Evolutionary conservation across 805 yeast species (phyloP).

Genomic region (Kodamaea fukazawae): DNA sequence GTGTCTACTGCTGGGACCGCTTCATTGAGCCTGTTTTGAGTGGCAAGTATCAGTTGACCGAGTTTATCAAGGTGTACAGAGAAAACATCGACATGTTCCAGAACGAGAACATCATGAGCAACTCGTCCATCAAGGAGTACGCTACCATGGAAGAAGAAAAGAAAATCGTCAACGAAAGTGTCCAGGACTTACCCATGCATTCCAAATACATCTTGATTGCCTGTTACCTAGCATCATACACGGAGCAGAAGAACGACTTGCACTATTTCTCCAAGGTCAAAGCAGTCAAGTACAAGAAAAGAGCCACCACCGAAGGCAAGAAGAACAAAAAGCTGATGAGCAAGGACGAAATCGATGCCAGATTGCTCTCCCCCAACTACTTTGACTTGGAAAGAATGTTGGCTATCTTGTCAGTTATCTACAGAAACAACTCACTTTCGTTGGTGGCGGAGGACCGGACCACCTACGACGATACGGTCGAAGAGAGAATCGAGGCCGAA

Average conservation of each 20-base stretch:
- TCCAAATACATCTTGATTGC: constrained; percentile 77
- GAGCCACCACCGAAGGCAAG: constrained; percentile 25
- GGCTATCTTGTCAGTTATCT: constrained; percentile 76
- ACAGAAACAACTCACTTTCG: constrained; percentile 38
- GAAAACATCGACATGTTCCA: constrained; percentile 27
- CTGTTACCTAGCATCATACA: constrained; percentile 78
- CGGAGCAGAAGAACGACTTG: constrained; percentile 66
- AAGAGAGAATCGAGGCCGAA: constrained; percentile 33
- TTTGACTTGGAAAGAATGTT: constrained; percentile 77
- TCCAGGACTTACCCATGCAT: constrained; percentile 51
- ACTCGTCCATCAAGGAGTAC: constrained; percentile 28
- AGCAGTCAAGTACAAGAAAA: constrained; percentile 33
- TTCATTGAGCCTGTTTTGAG: constrained; percentile 26
- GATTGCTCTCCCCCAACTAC: constrained; percentile 65
- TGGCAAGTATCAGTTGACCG: constrained; percentile 22
- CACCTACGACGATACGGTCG: constrained; percentile 31
- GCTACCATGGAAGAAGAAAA: constrained; percentile 22
- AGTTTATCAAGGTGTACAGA: constrained; percentile 35
- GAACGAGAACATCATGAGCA: constrained; percentile 30
- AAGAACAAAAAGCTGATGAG: constrained; percentile 20
- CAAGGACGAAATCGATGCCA: constrained; percentile 51
- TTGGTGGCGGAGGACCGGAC: constrained; percentile 22
- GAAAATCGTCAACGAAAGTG: constrained; percentile 16
- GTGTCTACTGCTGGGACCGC: constrained; percentile 32
- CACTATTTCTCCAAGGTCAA: constrained; percentile 63